phyloP scores from a whole-genome alignment of 768 basidiomycete species.

The Lepiota brunneoincarnata region DNA sequence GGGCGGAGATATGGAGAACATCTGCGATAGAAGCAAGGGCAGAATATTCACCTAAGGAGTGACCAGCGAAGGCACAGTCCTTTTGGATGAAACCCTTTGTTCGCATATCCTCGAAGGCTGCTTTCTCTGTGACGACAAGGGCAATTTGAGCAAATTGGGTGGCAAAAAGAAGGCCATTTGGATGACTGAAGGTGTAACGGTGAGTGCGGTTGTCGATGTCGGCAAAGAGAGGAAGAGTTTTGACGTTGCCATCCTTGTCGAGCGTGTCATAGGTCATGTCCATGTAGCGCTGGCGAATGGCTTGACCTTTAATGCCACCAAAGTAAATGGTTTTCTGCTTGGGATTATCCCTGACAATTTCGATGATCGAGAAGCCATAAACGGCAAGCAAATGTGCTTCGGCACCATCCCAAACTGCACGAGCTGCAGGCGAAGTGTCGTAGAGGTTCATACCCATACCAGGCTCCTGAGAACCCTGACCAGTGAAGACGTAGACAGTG shows the following conservation, averaged over 20 bases:
- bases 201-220: conserved; percentile 95
- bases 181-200: conserved; percentile 98
- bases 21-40: conserved; percentile 97
- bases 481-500: conserved; percentile 97
- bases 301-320: conserved; percentile 98
- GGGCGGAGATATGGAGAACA: conserved; percentile 89
- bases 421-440: conserved; percentile 87
- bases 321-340: conserved; percentile 99
- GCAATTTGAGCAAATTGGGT: conserved; percentile 99
- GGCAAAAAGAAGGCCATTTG: conserved; percentile 91
- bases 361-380: conserved; percentile 97
- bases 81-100: conserved; percentile 92
- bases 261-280: conserved; percentile 98
- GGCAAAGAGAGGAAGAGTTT: conserved; percentile 92
- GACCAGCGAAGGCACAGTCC: conserved; percentile 93
- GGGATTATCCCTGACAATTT: conserved; percentile 98
- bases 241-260: conserved; percentile 94
- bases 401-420: conserved; percentile 96
- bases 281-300: conserved; percentile 98
- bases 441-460: conserved; percentile 99
- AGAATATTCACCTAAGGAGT: conserved; percentile 98
- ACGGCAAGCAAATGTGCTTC: conserved; percentile 91
- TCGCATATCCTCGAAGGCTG: conserved; percentile 98
- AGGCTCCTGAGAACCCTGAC: conserved; percentile 96
- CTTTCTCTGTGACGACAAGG: conserved; percentile 96